These are phyloP conservation scores for Lepidium aucheri DNA, from an alignment of 345 rosid genomes.

Conservation along the genomic window DNA sequence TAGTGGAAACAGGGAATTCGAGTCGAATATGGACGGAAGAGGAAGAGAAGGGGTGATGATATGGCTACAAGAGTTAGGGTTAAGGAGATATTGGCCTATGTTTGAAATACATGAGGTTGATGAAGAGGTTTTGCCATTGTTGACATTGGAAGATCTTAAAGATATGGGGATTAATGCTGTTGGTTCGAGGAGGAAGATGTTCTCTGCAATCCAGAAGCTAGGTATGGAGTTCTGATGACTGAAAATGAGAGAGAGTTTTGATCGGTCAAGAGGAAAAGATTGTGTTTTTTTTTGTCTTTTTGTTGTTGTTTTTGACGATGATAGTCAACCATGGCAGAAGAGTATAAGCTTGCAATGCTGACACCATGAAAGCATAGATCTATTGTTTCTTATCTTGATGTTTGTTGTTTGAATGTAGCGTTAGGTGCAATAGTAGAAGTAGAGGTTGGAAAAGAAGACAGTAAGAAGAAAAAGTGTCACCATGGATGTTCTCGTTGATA, in stretches of 20 bases:
- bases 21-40: constrained; percentile 16
- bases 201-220: constrained; percentile 66
- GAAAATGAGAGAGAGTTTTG: constrained; percentile 10
- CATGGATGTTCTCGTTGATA: not conserved
- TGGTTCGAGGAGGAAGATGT: constrained; percentile 84
- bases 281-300: not conserved
- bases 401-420: constrained; percentile 12
- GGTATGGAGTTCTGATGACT: constrained; percentile 56
- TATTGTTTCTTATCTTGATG: too few relatives aligned
- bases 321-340: constrained; percentile 33
- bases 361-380: too few relatives aligned
- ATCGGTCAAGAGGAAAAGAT: not conserved
- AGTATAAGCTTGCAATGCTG: constrained; percentile 36
- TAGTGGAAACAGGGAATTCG: constrained; percentile 2
- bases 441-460: constrained; percentile 6
- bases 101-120: constrained; percentile 90
- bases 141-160: constrained; percentile 80
- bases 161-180: constrained; percentile 90
- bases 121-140: constrained; percentile 72
- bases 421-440: constrained; percentile 25
- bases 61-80: constrained; percentile 37
- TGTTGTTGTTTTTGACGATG: not conserved
- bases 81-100: constrained; percentile 67
- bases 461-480: not conserved
- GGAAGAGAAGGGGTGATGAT: constrained; percentile 15